Conservation (phyloP, 2,329 filamentous ascomycete species). For the Byssoonygena ceratinophila region DNA sequence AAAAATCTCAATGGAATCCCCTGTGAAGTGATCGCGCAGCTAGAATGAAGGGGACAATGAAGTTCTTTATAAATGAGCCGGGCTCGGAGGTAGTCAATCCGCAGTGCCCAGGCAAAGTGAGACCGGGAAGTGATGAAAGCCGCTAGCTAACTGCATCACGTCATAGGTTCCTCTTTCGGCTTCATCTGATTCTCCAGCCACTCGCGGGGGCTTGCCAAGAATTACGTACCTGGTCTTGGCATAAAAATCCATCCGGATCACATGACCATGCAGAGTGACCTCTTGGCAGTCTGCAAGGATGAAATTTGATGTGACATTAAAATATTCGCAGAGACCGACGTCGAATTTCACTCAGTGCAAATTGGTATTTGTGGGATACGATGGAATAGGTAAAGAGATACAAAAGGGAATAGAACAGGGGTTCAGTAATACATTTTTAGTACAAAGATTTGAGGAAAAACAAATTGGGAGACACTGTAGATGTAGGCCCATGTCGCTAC, state of each 20-base stretch:
- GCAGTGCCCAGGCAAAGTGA: not conserved
- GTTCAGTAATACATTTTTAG: slow-evolving; percentile 13
- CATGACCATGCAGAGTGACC: not conserved
- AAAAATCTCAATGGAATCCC: too few relatives aligned
- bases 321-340: too few relatives aligned
- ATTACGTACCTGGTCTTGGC: slow-evolving; percentile 4
- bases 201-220: not conserved
- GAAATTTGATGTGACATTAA: too few relatives aligned
- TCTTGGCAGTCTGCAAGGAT: not conserved
- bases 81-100: not conserved
- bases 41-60: not conserved
- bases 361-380: slow-evolving; percentile 7
- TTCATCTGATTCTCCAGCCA: not conserved
- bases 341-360: not conserved
- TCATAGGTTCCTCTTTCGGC: not conserved
- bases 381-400: not conserved
- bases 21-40: too few relatives aligned
- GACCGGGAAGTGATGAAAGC: slow-evolving; percentile 2
- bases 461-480: not conserved
- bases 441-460: slow-evolving; percentile 3
- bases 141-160: slow-evolving; percentile 3
- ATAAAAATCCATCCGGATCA: not conserved
- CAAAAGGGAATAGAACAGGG: not conserved
- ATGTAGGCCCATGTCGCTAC: slow-evolving; percentile 6
- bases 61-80: not conserved